Percentiles rank a stretch among this genome's conserved stretches.
Conservation (phyloP, 305 asterid genomes). For the Fraxinus paxiana region DNA sequence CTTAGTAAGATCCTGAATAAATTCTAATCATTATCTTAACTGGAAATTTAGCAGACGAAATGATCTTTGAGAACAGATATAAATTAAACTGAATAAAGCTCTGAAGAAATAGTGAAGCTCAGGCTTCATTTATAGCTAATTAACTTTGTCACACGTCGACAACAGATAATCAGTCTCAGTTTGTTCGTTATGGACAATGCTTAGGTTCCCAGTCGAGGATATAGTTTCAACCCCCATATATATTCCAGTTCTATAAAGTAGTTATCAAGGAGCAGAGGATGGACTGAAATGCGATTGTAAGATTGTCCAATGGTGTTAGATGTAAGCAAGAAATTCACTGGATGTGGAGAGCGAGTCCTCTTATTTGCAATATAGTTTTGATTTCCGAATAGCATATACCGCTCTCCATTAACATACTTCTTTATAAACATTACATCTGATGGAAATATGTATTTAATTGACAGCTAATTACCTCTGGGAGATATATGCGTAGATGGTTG, state of each 20-base stretch:
- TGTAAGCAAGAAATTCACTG: background rate
- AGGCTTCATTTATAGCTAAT: conserved; percentile 2
- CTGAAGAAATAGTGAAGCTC: conserved; percentile 14
- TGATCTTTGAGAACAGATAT: background rate
- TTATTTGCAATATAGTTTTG: background rate
- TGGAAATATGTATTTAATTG: conserved; percentile 5
- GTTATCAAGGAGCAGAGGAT: background rate
- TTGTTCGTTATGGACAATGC: background rate
- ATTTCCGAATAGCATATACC: background rate
- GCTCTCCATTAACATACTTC: background rate
- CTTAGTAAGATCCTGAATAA: background rate
- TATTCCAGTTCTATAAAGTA: background rate
- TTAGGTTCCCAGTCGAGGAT: background rate
- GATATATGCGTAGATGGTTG: conserved; percentile 94
- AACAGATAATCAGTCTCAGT: conserved; percentile 8
- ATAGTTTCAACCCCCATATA: background rate
- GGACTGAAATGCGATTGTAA: background rate
- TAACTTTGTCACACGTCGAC: conserved; percentile 13
- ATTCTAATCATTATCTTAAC: background rate
- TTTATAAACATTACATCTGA: background rate
- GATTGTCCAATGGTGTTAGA: background rate
- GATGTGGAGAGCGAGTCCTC: background rate
- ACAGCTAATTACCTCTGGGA: conserved; percentile 74
- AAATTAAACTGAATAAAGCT: conserved; percentile 13
- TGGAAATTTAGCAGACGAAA: background rate